Conservation (phyloP, 257 asterid genomes). For the Penstemon davidsonii region DNA sequence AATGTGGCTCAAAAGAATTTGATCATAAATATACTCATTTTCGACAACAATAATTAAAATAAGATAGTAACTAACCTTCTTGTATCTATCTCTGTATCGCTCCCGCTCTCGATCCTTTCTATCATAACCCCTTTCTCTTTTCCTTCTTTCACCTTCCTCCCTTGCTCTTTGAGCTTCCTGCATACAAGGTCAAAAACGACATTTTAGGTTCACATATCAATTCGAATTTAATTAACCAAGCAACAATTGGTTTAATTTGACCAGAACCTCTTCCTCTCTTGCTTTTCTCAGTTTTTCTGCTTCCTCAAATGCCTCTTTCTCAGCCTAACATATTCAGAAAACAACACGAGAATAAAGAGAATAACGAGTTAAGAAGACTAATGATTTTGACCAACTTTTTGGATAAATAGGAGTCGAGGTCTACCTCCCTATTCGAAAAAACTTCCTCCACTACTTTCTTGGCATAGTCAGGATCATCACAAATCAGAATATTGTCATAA, state of each 20-base stretch:
- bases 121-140: conserved; percentile 68
- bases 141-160: conserved; percentile 94
- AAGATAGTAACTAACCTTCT: conserved; percentile 44
- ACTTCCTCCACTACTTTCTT: conserved; percentile 72
- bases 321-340: conserved; percentile 46
- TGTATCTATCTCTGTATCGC: conserved; percentile 53
- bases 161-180: conserved; percentile 91
- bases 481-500: conserved; percentile 72
- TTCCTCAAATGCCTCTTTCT: conserved; percentile 77
- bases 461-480: conserved; percentile 83
- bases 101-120: conserved; percentile 49
- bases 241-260: conserved; percentile 19
- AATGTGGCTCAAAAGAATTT: not conserved
- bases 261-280: conserved; percentile 68
- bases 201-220: conserved; percentile 18
- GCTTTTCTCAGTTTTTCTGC: conserved; percentile 82
- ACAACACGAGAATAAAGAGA: conserved; percentile 11
- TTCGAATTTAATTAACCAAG: not conserved
- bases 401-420: conserved; percentile 26
- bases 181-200: conserved; percentile 21
- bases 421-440: conserved; percentile 78
- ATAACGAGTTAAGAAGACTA: not conserved
- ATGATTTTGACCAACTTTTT: conserved; percentile 5
- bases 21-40: not conserved
- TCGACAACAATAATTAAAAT: not conserved